Evolutionary conservation across 352 stramenopile genomes (phyloP), one percentile per base, ranked within the genome.

Genomic region (Achlya hypogyna): DNA sequence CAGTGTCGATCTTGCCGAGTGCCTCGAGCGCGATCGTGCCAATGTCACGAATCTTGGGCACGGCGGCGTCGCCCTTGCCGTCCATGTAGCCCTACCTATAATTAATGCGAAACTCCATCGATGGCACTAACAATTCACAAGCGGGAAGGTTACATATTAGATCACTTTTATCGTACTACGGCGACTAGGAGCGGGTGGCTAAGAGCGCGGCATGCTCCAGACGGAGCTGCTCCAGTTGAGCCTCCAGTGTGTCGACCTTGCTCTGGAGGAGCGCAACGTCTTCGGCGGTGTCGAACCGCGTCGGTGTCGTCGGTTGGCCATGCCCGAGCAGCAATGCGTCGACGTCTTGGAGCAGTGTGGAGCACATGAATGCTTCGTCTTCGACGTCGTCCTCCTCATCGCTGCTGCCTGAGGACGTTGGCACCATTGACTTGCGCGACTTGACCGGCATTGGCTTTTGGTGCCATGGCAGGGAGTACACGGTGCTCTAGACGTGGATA

Each of bases 201-300:
- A 4, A 20, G 2, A 20, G 2, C 49, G 31, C 20, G 49, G 71
- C n/a, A n/a, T 88, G 10, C 54, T 91, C 5, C 45, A 69, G 16
- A 79, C 88, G 34, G 45, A 87, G 8, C 47, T 91, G 4, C 78
- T 82, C 42, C 87, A 88, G 51, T 77, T 88, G 71, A 72, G 6
- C 18, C 49, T 56, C 49, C 2, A 56, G 31, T 10, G 14, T 16
- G 12, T 56, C 49, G 31, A 56, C n/a, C 25, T 20, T 56, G 10
- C 10, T 20, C 25, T 56, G 14, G 31, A 56, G 49, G 25, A 12
- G 25, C 8, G 29, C 38, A 22, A 23, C 23, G 22, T 54, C 28
- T 28, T 56, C 38, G 47, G 27, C 42, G 42, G n/a, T 25, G 9
- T 9, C 18, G n/a, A n/a, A 56, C 12, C 23, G 49, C 5, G 1